phyloP scores from a whole-genome alignment of 2,329 filamentous ascomycete genomes.

The Ophioceras dolichostomum region DNA sequence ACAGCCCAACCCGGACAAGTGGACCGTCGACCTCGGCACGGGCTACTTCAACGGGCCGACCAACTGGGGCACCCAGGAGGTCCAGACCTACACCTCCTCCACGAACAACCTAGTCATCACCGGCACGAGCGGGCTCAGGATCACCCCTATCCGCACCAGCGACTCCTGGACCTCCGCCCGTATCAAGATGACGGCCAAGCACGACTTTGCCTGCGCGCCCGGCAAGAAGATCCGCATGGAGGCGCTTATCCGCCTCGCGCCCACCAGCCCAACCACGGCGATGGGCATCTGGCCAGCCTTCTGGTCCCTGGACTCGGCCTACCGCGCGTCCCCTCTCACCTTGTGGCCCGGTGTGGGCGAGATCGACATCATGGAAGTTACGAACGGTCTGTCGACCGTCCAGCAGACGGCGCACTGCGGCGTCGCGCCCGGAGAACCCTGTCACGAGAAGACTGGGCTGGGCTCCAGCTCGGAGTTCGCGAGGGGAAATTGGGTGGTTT shows the following conservation, averaged over 20 bases:
- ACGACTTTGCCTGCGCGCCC: constrained; percentile 20
- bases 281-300: constrained; percentile 34
- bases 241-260: constrained; percentile 23
- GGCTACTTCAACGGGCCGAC: constrained; percentile 29
- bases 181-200: constrained; percentile 23
- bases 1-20: constrained; percentile 25
- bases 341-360: constrained; percentile 30
- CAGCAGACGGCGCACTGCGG: constrained; percentile 30
- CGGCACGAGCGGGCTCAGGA: constrained; percentile 21
- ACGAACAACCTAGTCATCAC: constrained; percentile 27
- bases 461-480: constrained; percentile 9
- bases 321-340: constrained; percentile 22
- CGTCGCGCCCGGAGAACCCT: constrained; percentile 22
- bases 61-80: constrained; percentile 36
- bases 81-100: constrained; percentile 29
- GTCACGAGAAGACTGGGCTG: constrained; percentile 26
- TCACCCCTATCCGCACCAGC: constrained; percentile 15
- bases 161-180: constrained; percentile 29
- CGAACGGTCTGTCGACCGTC: constrained; percentile 22
- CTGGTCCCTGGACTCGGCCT: constrained; percentile 27
- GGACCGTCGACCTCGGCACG: constrained; percentile 30
- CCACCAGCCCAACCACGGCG: constrained; percentile 12
- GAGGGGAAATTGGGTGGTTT: constrained; percentile 28
- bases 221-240: constrained; percentile 25
- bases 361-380: constrained; percentile 30